These are phyloP conservation scores for Fusarium sp. DNA, from an alignment of 2,329 filamentous ascomycete genomes.

Conservation along the genomic window DNA sequence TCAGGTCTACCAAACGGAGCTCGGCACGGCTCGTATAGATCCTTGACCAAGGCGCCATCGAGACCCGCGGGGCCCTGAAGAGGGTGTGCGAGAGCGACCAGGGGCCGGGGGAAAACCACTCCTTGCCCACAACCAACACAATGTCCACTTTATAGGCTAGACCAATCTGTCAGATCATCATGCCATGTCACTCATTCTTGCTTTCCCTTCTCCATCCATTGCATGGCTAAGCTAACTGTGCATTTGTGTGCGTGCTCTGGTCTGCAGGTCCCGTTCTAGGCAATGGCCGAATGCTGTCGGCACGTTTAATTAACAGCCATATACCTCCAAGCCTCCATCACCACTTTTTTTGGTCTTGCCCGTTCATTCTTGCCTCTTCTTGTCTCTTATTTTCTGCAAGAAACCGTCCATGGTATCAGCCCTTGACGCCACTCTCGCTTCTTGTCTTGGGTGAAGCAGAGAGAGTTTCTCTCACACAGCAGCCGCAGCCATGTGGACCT, in stretches of 20 bases:
- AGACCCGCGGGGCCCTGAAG: neutral
- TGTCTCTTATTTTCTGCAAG: neutral
- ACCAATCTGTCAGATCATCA: neutral
- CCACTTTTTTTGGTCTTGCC: neutral
- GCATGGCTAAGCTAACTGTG: neutral
- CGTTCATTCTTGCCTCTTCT: neutral
- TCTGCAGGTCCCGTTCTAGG: neutral
- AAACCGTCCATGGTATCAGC: neutral
- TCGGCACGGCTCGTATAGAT: slow-evolving; percentile 1
- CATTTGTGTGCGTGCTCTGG: neutral
- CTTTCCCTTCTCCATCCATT: neutral
- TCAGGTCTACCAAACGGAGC: neutral
- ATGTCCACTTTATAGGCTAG: neutral
- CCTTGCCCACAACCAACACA: neutral
- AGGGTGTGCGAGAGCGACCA: neutral
- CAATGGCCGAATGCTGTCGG: neutral
- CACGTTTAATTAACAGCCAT: neutral
- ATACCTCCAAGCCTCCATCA: neutral
- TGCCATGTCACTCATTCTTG: neutral
- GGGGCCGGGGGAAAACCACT: neutral
- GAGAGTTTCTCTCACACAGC: neutral
- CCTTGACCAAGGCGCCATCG: neutral
- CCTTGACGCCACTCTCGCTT: neutral
- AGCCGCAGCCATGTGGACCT: neutral
- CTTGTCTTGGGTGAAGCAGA: neutral